Evolutionary conservation across 495 filamentous ascomycete species (phyloP).

Genomic region (Neurospora sp.): DNA sequence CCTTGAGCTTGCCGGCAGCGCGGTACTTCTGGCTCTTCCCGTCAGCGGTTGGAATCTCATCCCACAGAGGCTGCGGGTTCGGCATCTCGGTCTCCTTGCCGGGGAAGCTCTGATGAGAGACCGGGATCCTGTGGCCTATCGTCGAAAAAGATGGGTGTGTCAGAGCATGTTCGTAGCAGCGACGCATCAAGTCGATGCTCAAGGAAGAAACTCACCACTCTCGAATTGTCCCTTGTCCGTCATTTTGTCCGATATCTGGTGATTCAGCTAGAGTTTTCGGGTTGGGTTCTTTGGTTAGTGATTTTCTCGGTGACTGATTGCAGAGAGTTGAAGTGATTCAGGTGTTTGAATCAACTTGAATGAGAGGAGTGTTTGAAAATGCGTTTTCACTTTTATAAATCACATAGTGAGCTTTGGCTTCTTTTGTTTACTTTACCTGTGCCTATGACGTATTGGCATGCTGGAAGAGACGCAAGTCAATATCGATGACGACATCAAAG

Average conservation of each 20-base stretch:
- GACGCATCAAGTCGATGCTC: neutral
- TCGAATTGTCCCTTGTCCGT: conserved; percentile 41
- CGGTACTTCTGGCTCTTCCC: conserved; percentile 66
- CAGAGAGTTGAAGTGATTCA: neutral
- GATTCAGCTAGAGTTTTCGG: neutral
- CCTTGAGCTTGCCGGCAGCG: conserved; percentile 65
- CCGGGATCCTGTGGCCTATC: conserved; percentile 57
- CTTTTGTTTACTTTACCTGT: neutral
- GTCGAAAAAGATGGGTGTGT: neutral
- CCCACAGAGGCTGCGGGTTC: conserved; percentile 49
- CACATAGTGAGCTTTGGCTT: neutral
- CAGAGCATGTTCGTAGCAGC: neutral
- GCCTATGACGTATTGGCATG: neutral
- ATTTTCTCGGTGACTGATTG: neutral
- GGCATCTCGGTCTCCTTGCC: conserved; percentile 58
- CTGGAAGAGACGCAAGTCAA: neutral
- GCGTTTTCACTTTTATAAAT: neutral
- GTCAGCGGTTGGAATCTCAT: conserved; percentile 58
- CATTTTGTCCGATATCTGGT: conserved; percentile 7
- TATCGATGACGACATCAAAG: neutral
- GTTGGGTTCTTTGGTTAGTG: neutral
- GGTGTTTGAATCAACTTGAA: neutral
- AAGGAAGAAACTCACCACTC: conserved; percentile 27
- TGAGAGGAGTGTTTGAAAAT: neutral
- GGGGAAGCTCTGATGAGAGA: conserved; percentile 58